phyloP scores from a whole-genome alignment of 371 early-diverging fungal genomes.

The Mucor mucedo region DNA sequence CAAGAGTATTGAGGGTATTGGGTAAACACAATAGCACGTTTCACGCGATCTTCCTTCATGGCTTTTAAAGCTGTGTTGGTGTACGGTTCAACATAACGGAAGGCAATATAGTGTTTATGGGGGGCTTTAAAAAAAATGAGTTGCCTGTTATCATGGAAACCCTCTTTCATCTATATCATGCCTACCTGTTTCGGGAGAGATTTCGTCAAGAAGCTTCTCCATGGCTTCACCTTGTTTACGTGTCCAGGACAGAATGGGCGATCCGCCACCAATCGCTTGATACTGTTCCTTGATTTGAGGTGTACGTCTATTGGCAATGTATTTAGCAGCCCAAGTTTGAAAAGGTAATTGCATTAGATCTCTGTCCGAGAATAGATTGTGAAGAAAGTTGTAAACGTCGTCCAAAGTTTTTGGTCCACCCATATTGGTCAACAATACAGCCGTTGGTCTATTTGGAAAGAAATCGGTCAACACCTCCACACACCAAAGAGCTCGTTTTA shows the following conservation, averaged over 20 bases:
- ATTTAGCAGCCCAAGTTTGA: constrained; percentile 75
- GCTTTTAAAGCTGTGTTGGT: constrained; percentile 74
- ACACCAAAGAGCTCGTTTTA: background rate
- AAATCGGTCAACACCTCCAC: background rate
- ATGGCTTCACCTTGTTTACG: constrained; percentile 83
- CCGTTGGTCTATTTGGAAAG: constrained; percentile 61
- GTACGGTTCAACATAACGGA: constrained; percentile 89
- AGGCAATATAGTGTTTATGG: constrained; percentile 91
- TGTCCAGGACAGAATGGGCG: constrained; percentile 93
- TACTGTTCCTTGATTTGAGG: constrained; percentile 91
- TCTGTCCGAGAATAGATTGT: constrained; percentile 89
- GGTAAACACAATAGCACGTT: constrained; percentile 88
- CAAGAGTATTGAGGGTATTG: constrained; percentile 98
- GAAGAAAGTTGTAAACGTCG: constrained; percentile 84
- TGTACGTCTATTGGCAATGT: constrained; percentile 84
- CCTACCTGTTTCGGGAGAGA: constrained; percentile 75
- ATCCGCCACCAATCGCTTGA: constrained; percentile 92
- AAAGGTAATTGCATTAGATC: constrained; percentile 93
- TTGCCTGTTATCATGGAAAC: background rate
- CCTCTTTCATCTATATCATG: background rate
- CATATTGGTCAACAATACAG: constrained; percentile 89
- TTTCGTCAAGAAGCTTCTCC: constrained; percentile 75
- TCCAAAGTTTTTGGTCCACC: constrained; percentile 87
- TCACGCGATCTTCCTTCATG: constrained; percentile 84
- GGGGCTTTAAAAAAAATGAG: constrained; percentile 62